Base-by-base conservation (phyloP, 2,329 filamentous ascomycete genomes). In the Aspergillus sp. region DNA sequence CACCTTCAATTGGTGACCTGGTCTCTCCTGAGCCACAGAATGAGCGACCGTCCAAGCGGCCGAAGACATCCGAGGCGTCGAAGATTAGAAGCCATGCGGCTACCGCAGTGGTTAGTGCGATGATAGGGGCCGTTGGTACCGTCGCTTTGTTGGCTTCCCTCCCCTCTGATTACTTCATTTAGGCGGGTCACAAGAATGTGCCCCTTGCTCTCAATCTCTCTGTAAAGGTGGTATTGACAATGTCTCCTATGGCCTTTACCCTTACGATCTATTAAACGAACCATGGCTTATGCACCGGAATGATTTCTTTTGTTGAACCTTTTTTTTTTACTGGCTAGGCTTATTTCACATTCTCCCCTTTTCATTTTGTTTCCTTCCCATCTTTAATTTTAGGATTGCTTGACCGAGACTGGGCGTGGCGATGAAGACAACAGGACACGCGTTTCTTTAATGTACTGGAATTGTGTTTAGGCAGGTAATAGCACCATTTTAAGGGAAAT, bases 161-260 rank as follows among this genome's bases (percentile, higher is more conserved):
- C 14, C 78, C 78, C 9, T 67, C 73, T 6, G 76, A 79, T 54
- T 80, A 74, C 63, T 80, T 80, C 64, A 64, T 69, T 45, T 78
- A 66, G 65, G 20, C 11, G n/a, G 12, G 36, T n/a, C 36, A 42
- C 16, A 5, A n/a, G 14, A n/a, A n/a, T 42, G 36, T 12, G 46
- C 14, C 11, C 16, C 24, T 49, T 49, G 46, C 46, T n/a, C 16
- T 10, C 16, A 26, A 49, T 49, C 46, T 49, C 46, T 12, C 11
- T 49, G 2, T 6, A 16, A 49, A 26, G 36, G 36, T 16, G 14
- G 14, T 18, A 10, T 14, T n/a, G 36, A 42, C 14, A 42, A n/a
- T 42, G 36, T 42, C 36, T 42, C 14, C 14, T 14, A n/a, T 42
- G 14, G 36, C 36, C 14, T 56, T 56, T 29, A 56, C 32, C 18